These are phyloP conservation scores for Sphenostylis stenocarpa DNA, from an alignment of 306 rosid species.

Conservation along the genomic window DNA sequence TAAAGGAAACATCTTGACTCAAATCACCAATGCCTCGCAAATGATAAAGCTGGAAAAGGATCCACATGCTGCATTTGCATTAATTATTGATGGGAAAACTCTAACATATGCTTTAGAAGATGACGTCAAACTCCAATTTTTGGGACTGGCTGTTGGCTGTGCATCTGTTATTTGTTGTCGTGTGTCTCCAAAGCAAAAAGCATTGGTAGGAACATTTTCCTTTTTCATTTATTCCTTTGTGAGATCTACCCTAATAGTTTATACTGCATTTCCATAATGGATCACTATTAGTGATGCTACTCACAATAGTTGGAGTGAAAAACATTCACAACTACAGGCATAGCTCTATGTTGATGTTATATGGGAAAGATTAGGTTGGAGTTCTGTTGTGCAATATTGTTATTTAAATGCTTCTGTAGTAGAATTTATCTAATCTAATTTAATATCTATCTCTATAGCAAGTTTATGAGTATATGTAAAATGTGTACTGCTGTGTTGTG, in stretches of 20 bases:
- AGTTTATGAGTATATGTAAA: constrained; percentile 12
- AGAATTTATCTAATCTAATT: not conserved
- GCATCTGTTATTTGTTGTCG: constrained; percentile 98
- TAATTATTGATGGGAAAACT: constrained; percentile 96
- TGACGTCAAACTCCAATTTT: constrained; percentile 81
- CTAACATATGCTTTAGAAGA: constrained; percentile 76
- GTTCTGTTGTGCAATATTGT: constrained; percentile 12
- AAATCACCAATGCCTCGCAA: constrained; percentile 82
- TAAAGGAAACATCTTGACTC: constrained; percentile 75
- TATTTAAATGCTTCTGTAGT: constrained; percentile 16
- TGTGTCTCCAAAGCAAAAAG: constrained; percentile 97
- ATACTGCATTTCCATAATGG: constrained; percentile 23
- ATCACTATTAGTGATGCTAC: constrained; percentile 19
- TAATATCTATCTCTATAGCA: not conserved
- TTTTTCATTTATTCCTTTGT: constrained; percentile 6
- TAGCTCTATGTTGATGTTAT: constrained; percentile 17
- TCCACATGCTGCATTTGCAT: constrained; percentile 97
- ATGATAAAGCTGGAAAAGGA: constrained; percentile 88
- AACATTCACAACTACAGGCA: not conserved
- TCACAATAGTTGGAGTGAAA: constrained; percentile 18
- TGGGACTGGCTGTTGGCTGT: constrained; percentile 90
- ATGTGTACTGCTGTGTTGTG: constrained; percentile 1
- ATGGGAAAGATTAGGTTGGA: not conserved
- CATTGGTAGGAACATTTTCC: constrained; percentile 65
- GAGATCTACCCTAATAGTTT: not conserved